A percentile compares a stretch with the other conserved stretches of the same genome.
Conservation (phyloP, 768 basidiomycete species). For the Udeniomyces megalosporus region DNA sequence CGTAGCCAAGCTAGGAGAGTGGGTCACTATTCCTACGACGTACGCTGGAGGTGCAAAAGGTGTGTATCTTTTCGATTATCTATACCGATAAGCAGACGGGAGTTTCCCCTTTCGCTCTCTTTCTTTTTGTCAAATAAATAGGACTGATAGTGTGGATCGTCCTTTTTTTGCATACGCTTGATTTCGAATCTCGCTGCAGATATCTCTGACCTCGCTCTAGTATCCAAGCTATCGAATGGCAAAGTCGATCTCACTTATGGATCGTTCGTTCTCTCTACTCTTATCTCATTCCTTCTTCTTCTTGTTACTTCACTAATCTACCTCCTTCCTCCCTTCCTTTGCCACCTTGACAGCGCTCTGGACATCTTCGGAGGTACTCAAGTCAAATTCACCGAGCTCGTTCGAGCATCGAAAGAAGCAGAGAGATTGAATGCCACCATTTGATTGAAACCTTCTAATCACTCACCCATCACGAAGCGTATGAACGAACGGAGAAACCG, state of each 20-base stretch:
- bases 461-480: too few species aligned
- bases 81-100: too few species aligned
- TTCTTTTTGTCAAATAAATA: not conserved
- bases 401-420: constrained; percentile 25
- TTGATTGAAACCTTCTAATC: too few species aligned
- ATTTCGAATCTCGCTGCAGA: constrained; percentile 34
- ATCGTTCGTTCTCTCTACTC: constrained; percentile 36
- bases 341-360: constrained; percentile 26
- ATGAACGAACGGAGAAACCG: too few species aligned
- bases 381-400: constrained; percentile 34
- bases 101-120: not conserved
- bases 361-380: constrained; percentile 37
- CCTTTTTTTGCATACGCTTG: not conserved
- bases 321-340: not conserved
- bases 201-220: constrained; percentile 60
- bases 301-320: too few species aligned
- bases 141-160: not conserved
- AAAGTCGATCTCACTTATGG: constrained; percentile 77
- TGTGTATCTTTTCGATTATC: constrained; percentile 25
- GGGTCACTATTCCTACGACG: constrained; percentile 80
- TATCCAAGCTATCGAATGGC: constrained; percentile 62
- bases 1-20: constrained; percentile 67
- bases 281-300: not conserved
- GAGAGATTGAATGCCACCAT: not conserved
- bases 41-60: constrained; percentile 95